phyloP scores from a whole-genome alignment of 2,329 filamentous ascomycete genomes.

The Aspergillus sojae region DNA sequence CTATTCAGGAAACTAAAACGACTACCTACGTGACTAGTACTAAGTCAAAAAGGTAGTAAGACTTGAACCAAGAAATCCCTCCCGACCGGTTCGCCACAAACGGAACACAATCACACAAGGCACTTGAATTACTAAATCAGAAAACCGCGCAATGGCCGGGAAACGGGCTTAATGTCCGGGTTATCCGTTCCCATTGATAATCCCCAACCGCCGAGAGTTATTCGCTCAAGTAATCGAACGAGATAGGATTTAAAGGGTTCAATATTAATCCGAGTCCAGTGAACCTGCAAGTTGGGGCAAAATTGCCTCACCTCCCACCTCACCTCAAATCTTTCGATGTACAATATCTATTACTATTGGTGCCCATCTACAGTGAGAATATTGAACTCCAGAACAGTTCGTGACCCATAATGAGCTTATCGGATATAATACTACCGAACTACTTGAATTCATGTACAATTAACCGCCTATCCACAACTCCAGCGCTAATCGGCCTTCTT shows the following conservation, averaged over 20 bases:
- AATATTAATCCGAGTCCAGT: background rate
- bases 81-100: constrained; percentile 25
- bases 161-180: background rate
- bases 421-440: background rate
- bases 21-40: background rate
- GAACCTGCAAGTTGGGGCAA: background rate
- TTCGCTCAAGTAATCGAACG: background rate
- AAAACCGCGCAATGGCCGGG: background rate
- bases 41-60: constrained; percentile 1
- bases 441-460: background rate
- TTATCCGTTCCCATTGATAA: constrained; percentile 1
- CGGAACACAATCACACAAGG: constrained; percentile 12
- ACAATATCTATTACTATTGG: background rate
- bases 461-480: background rate
- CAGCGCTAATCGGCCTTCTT: constrained; percentile 24
- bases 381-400: background rate
- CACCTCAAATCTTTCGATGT: background rate
- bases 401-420: background rate
- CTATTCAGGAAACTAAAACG: constrained; percentile 7
- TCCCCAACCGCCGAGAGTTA: background rate
- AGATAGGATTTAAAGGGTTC: background rate
- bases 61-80: constrained; percentile 19
- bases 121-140: background rate
- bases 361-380: background rate
- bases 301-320: background rate